phyloP scores from a whole-genome alignment of 495 filamentous ascomycete genomes.

The Daldinia concentrica region DNA sequence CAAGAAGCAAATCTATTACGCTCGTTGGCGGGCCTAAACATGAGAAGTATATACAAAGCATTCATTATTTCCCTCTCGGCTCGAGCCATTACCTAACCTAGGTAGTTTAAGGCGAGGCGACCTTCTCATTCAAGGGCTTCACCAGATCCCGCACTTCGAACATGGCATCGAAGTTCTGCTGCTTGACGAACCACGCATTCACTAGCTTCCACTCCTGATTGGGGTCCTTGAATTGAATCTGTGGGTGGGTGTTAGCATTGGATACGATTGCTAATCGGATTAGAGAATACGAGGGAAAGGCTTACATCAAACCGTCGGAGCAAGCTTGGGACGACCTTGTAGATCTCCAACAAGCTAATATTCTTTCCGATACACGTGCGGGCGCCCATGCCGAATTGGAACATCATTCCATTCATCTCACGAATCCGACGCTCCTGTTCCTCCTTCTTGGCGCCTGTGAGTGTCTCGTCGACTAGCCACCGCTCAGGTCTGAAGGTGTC shows the following conservation, averaged over 20 bases:
- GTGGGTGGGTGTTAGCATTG: conserved; percentile 12
- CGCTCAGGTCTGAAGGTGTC: conserved; percentile 67
- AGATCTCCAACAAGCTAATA: conserved; percentile 78
- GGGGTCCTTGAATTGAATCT: conserved; percentile 67
- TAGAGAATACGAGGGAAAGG: background rate
- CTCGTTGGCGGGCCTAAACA: background rate
- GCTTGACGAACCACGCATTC: conserved; percentile 79
- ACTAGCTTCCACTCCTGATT: conserved; percentile 70
- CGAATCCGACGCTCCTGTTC: conserved; percentile 58
- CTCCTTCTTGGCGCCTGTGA: conserved; percentile 42
- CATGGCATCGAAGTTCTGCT: conserved; percentile 68
- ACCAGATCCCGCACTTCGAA: conserved; percentile 61
- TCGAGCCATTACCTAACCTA: background rate
- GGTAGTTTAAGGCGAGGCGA: background rate
- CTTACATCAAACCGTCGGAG: conserved; percentile 72
- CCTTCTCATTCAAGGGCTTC: conserved; percentile 45
- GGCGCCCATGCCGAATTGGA: conserved; percentile 69
- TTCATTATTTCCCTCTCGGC: conserved; percentile 3
- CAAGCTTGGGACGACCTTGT: conserved; percentile 79
- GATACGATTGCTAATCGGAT: background rate
- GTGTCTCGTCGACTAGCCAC: conserved; percentile 58
- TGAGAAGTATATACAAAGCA: conserved; percentile 15
- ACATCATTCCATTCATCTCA: conserved; percentile 66
- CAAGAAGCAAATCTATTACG: conserved; percentile 7
- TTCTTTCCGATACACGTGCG: conserved; percentile 77